These are phyloP conservation scores for Schwanniomyces pseudopolymorphus DNA, from an alignment of 805 yeast genomes.

Conservation along the genomic window DNA sequence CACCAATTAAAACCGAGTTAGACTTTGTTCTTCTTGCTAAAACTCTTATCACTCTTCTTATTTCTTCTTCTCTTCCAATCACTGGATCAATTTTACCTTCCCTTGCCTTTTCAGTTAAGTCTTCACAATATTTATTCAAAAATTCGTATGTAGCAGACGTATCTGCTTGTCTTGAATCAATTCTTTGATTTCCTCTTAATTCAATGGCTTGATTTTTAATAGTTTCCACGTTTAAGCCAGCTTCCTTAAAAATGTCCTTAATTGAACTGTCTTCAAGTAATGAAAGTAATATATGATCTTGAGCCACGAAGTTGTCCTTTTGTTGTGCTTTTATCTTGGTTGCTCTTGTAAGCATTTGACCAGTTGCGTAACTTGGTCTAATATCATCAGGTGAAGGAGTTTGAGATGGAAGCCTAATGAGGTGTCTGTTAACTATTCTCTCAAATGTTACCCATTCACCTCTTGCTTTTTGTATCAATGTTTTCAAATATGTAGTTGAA, in stretches of 20 bases:
- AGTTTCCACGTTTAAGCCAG: slow-evolving; percentile 63
- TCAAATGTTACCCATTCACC: slow-evolving; percentile 83
- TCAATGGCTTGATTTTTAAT: slow-evolving; percentile 75
- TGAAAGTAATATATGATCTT: slow-evolving; percentile 88
- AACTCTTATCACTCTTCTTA: slow-evolving; percentile 90
- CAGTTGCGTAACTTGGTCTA: slow-evolving; percentile 72
- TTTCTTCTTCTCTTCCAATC: slow-evolving; percentile 98
- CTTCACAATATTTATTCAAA: slow-evolving; percentile 85
- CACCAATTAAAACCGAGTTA: slow-evolving; percentile 95
- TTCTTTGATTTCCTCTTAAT: slow-evolving; percentile 86
- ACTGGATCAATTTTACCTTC: slow-evolving; percentile 97
- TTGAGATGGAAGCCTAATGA: slow-evolving; percentile 86
- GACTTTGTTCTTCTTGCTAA: slow-evolving; percentile 97
- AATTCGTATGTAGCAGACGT: slow-evolving; percentile 83
- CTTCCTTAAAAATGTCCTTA: slow-evolving; percentile 69
- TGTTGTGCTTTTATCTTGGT: slow-evolving; percentile 78
- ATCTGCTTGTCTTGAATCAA: slow-evolving; percentile 93
- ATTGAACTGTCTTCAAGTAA: slow-evolving; percentile 76
- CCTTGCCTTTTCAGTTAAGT: slow-evolving; percentile 89
- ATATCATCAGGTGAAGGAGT: slow-evolving; percentile 85
- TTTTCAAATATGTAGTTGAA: slow-evolving; percentile 63
- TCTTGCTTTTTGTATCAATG: slow-evolving; percentile 80
- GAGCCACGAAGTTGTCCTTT: slow-evolving; percentile 89
- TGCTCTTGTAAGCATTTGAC: slow-evolving; percentile 72
- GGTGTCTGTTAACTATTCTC: slow-evolving; percentile 73